phyloP scores from a whole-genome alignment of 306 rosid genomes.

The Cicer judaicum region DNA sequence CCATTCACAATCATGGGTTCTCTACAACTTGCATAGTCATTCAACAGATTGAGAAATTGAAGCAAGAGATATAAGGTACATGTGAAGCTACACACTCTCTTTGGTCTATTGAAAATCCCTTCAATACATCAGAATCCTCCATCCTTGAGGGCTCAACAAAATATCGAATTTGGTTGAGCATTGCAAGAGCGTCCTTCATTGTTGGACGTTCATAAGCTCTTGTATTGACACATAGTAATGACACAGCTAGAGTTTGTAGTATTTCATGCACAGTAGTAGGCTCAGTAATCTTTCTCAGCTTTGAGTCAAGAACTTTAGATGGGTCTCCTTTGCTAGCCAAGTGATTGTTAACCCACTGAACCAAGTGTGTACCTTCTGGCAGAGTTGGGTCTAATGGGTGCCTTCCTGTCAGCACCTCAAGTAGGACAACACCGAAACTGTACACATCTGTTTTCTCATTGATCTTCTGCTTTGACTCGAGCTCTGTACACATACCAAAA shows the following conservation, averaged over 20 bases:
- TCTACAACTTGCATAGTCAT: slow-evolving; percentile 32
- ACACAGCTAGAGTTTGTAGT: slow-evolving; percentile 78
- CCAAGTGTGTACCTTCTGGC: slow-evolving; percentile 69
- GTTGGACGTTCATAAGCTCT: slow-evolving; percentile 70
- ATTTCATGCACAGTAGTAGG: slow-evolving; percentile 72
- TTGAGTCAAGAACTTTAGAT: slow-evolving; percentile 68
- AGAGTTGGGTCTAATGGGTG: slow-evolving; percentile 91
- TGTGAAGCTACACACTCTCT: slow-evolving; percentile 49
- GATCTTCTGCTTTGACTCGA: slow-evolving; percentile 63
- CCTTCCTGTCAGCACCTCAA: slow-evolving; percentile 87
- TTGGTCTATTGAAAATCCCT: neutral
- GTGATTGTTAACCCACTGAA: slow-evolving; percentile 82
- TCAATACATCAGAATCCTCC: slow-evolving; percentile 17
- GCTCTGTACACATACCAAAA: slow-evolving; percentile 59
- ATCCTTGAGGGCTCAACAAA: slow-evolving; percentile 43
- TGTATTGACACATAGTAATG: slow-evolving; percentile 63
- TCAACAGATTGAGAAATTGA: slow-evolving; percentile 58
- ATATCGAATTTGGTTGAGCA: slow-evolving; percentile 77
- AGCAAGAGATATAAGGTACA: slow-evolving; percentile 59
- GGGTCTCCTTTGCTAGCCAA: slow-evolving; percentile 60
- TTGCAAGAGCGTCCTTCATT: slow-evolving; percentile 79
- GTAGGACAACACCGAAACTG: slow-evolving; percentile 82
- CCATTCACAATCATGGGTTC: slow-evolving; percentile 44
- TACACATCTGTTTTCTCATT: slow-evolving; percentile 84
- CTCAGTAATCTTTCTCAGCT: slow-evolving; percentile 68